These are phyloP conservation scores for Colletotrichum costaricense DNA, from an alignment of 2,329 filamentous ascomycete genomes.

Conservation along the genomic window DNA sequence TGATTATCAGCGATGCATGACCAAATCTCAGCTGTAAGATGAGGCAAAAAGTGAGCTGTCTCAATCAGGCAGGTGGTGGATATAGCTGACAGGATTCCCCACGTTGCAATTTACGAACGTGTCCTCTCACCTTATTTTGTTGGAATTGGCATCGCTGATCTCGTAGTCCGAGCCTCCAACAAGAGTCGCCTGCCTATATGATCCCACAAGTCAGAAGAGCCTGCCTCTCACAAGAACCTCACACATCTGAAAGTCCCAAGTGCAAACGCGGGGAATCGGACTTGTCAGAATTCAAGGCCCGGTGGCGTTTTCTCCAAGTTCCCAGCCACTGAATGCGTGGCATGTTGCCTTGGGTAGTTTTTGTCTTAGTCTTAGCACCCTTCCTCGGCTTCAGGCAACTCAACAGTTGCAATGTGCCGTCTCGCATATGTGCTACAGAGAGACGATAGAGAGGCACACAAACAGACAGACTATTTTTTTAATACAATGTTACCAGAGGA, in stretches of 20 bases:
- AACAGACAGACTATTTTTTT: no score
- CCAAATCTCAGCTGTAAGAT: conserved; percentile 17
- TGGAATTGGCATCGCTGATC: neutral
- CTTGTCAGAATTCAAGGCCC: neutral
- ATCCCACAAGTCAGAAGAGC: neutral
- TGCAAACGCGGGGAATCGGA: neutral
- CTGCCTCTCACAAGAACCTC: neutral
- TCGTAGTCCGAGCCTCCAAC: neutral
- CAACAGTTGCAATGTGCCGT: neutral
- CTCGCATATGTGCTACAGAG: neutral
- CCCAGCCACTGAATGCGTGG: neutral
- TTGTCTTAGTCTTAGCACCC: neutral
- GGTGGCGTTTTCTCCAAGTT: neutral
- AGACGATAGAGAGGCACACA: neutral
- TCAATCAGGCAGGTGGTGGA: conserved; percentile 32
- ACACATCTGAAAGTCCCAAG: neutral
- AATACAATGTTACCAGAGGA: neutral
- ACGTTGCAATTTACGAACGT: conserved; percentile 27
- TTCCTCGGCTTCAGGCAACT: neutral
- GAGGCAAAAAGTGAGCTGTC: conserved; percentile 20
- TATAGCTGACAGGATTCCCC: conserved; percentile 18
- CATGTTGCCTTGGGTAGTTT: neutral
- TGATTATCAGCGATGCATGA: conserved; percentile 8
- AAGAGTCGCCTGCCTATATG: neutral
- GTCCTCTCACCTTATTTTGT: conserved; percentile 10